These are phyloP conservation scores for Penicillium paradoxum DNA, from an alignment of 495 filamentous ascomycete species.

Conservation along the genomic window DNA sequence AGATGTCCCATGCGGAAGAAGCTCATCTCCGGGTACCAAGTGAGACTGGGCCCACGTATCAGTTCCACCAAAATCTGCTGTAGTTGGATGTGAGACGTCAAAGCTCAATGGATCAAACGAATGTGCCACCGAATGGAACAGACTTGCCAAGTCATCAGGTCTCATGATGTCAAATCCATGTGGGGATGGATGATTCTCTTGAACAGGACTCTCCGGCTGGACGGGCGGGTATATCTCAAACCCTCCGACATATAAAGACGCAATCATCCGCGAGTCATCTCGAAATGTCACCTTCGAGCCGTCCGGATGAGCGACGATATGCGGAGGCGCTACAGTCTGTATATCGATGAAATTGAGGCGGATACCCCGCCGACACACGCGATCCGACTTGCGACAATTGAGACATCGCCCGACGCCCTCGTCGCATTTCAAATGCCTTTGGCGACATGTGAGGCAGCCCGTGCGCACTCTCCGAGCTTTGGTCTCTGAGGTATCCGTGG, in stretches of 20 bases:
- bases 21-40: constrained; percentile 23
- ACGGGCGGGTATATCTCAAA: constrained; percentile 64
- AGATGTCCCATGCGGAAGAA: constrained; percentile 25
- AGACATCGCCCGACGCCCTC: constrained; percentile 73
- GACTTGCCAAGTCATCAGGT: constrained; percentile 21
- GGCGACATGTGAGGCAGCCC: constrained; percentile 72
- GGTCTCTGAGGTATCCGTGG: constrained; percentile 21
- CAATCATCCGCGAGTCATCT: constrained; percentile 88
- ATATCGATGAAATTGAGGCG: constrained; percentile 92
- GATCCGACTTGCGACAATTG: constrained; percentile 85
- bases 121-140: constrained; percentile 27
- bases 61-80: constrained; percentile 14
- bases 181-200: constrained; percentile 29
- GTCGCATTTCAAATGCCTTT: constrained; percentile 77
- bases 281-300: constrained; percentile 74
- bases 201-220: constrained; percentile 30
- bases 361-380: constrained; percentile 80
- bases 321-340: constrained; percentile 63
- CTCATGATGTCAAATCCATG: constrained; percentile 34
- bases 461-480: constrained; percentile 70
- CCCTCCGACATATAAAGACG: constrained; percentile 86
- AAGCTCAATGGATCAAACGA: constrained; percentile 22
- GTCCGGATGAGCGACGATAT: constrained; percentile 51
- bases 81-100: constrained; percentile 13
- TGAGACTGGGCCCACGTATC: constrained; percentile 25